These are phyloP conservation scores for Thuja plicata DNA, from an alignment of 83 land plant genomes.

Conservation along the genomic window DNA sequence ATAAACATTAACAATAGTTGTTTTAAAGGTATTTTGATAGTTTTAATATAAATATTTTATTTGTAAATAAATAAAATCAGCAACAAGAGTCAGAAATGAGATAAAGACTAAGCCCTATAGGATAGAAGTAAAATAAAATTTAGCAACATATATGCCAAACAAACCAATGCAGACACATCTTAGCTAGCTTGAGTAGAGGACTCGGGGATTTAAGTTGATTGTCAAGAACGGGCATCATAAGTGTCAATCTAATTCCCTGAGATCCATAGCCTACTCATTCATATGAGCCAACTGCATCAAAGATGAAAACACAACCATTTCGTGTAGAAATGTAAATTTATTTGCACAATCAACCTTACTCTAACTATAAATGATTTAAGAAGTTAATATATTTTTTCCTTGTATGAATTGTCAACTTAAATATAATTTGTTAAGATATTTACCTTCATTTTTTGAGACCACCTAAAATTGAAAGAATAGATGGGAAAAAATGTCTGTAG, in stretches of 20 bases:
- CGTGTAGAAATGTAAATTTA: constrained; percentile 35
- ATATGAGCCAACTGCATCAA: constrained; percentile 97
- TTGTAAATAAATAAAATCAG: neutral
- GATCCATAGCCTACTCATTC: constrained; percentile 90
- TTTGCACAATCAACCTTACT: neutral
- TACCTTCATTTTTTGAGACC: constrained; percentile 94
- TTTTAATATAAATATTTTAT: neutral
- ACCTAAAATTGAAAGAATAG: constrained; percentile 90
- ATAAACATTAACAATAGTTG: neutral
- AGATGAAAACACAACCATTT: constrained; percentile 94
- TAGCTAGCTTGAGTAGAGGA: constrained; percentile 79
- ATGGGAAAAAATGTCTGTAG: constrained; percentile 98
- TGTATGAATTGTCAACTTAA: neutral
- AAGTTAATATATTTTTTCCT: neutral
- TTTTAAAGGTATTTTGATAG: neutral
- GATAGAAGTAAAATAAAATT: neutral
- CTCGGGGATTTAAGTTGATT: constrained; percentile 92
- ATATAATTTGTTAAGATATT: neutral
- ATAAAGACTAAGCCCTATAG: neutral
- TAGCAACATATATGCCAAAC: neutral
- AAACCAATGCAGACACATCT: constrained; percentile 32
- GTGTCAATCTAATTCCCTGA: constrained; percentile 78
- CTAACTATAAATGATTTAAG: neutral
- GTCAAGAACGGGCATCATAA: constrained; percentile 93
- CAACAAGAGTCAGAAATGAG: neutral